Evolutionary conservation across 164 flowering plant genomes (phyloP), one percentile per base, ranked within the genome.

Genomic region (Umbilicus rupestris): DNA sequence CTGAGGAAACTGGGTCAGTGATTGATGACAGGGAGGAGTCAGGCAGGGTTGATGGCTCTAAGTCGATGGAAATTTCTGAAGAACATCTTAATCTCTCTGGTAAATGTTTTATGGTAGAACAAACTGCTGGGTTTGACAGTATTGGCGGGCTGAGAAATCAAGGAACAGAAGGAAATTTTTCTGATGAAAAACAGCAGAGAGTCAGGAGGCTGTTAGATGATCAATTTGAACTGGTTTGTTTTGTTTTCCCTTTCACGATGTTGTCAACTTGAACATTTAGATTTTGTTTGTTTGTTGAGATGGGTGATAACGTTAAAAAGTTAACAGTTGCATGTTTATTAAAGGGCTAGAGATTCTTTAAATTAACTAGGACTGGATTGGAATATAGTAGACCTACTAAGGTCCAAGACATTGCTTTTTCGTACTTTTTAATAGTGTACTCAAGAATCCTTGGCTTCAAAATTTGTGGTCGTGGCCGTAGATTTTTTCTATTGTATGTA

Each of bases 1-100:
- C 33, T 68, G 44, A 33, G 35, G 81, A 78, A 59, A 49, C 69
- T 68, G 67, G 69, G 68, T 65, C 66, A 37, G 69, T 65, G 62
- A 68, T 66, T 6, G 47, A 39, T 46, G 76, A 74, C 24, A 46
- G 63, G 39, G 45, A 65, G 30, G 67, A 69, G 60, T 71, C 39
- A 5, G 30, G 22, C 7, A 47, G 46, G 64, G 39, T 62, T 44
- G 64, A 67, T 30, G 46, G 22, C 9, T 20, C 45, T 62, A 63
- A 35, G 30, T 60, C 64, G 58, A 49, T 24, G 33, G 8, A 26
- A 41, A 16, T 19, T 70, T 64, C 7, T 22, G 15, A 19, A 37
- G 46, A 39, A 29, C 29, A 63, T 19, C 60, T 28, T 28, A 55
- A 14, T 55, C 33, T 1, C 28, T 55, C 60, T 55, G 60, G 33